These are phyloP conservation scores for Sorghum bicolor DNA, from an alignment of 176 grass and related monocot genomes.

Conservation along the genomic window DNA sequence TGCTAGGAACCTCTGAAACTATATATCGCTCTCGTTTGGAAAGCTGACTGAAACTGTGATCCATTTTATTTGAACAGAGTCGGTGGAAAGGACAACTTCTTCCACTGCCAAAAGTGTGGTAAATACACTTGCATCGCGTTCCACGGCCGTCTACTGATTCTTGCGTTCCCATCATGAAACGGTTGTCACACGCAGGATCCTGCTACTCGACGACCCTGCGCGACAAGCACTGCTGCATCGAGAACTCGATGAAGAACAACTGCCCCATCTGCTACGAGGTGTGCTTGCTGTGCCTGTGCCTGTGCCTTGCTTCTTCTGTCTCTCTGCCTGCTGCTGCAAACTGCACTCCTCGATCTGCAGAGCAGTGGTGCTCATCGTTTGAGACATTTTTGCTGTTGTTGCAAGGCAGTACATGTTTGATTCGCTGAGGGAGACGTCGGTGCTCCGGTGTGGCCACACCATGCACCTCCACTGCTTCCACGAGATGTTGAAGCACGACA, in stretches of 20 bases:
- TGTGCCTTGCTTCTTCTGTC: no score
- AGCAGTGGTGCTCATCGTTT: background rate
- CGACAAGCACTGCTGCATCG: conserved; percentile 74
- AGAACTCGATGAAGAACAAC: conserved; percentile 86
- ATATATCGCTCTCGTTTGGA: background rate
- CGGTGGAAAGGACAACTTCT: conserved; percentile 79
- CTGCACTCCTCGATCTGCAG: no score
- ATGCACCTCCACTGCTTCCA: conserved; percentile 76
- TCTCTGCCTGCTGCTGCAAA: no score
- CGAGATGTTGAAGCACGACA: conserved; percentile 95
- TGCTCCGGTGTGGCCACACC: conserved; percentile 88
- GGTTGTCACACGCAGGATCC: conserved; percentile 66
- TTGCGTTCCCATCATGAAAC: background rate
- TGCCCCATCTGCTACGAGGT: conserved; percentile 96
- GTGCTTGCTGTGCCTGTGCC: no score
- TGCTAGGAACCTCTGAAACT: background rate
- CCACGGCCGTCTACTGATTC: background rate
- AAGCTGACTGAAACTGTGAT: conserved; percentile 12
- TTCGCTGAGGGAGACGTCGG: conserved; percentile 68
- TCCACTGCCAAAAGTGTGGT: conserved; percentile 92
- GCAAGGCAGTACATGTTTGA: conserved; percentile 77
- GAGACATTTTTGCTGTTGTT: background rate
- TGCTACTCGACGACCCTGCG: conserved; percentile 68
- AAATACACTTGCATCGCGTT: background rate
- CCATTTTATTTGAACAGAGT: conserved; percentile 41